A percentile compares a stretch with the other conserved stretches of the same genome.
phyloP scores from a whole-genome alignment of 306 rosid species.

The Macrotyloma uniflorum region DNA sequence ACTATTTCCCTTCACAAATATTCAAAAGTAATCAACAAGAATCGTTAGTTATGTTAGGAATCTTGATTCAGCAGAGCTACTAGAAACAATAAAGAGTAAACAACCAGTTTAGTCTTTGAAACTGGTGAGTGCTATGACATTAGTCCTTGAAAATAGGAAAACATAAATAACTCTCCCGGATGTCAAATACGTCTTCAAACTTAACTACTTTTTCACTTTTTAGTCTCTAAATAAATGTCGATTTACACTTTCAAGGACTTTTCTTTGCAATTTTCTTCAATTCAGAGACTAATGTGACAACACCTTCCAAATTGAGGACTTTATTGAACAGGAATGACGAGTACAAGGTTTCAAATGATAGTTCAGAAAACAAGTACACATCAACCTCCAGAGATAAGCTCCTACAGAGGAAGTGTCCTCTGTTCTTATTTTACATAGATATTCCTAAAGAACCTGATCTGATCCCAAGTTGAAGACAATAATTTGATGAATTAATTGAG shows the following conservation, averaged over 20 bases:
- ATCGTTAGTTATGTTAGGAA: background rate
- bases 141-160: background rate
- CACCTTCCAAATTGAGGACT: too few relatives aligned
- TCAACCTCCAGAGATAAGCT: background rate
- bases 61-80: background rate
- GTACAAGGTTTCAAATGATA: background rate
- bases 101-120: background rate
- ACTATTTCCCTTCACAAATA: constrained; percentile 63
- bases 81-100: background rate
- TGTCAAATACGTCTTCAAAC: background rate
- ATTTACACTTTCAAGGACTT: too few relatives aligned
- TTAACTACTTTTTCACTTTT: too few relatives aligned
- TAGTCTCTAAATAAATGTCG: too few relatives aligned
- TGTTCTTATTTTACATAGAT: background rate
- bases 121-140: background rate
- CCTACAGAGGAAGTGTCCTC: background rate
- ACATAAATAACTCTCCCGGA: too few relatives aligned
- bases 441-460: background rate
- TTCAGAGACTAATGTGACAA: too few relatives aligned
- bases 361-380: background rate
- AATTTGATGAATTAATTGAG: background rate
- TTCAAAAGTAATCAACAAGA: constrained; percentile 24
- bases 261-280: too few relatives aligned
- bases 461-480: background rate
- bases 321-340: background rate